Percentiles rank a stretch among this genome's conserved stretches.
These are phyloP conservation scores for Lactifluus hygrophoroides DNA, from an alignment of 768 basidiomycete genomes.

Conservation along the genomic window DNA sequence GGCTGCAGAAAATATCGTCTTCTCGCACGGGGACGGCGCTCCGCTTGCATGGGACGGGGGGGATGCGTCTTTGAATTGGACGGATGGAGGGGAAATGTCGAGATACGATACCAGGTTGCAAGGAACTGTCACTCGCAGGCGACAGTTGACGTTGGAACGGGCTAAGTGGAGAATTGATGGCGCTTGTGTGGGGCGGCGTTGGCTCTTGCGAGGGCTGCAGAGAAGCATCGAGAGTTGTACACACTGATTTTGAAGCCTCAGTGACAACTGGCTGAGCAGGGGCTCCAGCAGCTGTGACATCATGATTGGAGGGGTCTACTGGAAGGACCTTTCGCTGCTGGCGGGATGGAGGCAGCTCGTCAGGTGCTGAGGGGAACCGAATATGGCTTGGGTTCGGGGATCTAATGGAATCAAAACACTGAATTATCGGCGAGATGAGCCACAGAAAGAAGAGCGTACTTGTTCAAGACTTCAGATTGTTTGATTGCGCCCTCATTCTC, in stretches of 20 bases:
- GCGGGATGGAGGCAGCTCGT: background rate
- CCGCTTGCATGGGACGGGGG: background rate
- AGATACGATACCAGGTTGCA: background rate
- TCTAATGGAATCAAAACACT: background rate
- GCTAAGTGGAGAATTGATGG: constrained; percentile 2
- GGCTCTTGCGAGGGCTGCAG: constrained; percentile 8
- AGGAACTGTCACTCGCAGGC: background rate
- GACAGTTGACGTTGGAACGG: background rate
- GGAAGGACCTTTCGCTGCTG: background rate
- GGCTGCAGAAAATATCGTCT: constrained; percentile 9
- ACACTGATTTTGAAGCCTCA: background rate
- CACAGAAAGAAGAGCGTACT: background rate
- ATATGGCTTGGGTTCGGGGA: background rate
- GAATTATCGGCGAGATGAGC: background rate
- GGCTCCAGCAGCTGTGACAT: background rate
- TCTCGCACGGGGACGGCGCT: background rate
- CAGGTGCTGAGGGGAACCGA: background rate
- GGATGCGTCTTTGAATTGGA: background rate
- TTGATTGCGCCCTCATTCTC: background rate
- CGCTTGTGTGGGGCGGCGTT: constrained; percentile 15
- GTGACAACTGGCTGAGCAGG: background rate
- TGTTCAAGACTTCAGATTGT: background rate
- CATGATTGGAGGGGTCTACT: background rate
- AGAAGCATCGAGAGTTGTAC: background rate
- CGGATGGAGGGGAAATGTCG: background rate